Base-by-base conservation (phyloP, 2,329 filamentous ascomycete genomes). In the Bipolaris cookei region DNA sequence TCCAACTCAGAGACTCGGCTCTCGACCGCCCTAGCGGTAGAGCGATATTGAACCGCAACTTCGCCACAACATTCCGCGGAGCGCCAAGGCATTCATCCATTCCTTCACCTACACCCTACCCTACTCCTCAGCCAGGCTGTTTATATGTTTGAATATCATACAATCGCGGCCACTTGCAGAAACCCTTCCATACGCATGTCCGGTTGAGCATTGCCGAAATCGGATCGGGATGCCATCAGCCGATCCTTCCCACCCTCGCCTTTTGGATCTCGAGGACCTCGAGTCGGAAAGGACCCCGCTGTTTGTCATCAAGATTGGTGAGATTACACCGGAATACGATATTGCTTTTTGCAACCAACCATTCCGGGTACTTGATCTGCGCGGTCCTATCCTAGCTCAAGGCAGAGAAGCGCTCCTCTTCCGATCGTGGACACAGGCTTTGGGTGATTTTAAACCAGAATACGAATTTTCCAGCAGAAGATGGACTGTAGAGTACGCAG, bases 381-480 rank as follows among this genome's bases (percentile, higher is more conserved):
- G 42, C 14, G 38, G 56, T 34, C 16, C 20, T 5, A 46, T 71
- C 14, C 10, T 62, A 8, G 61, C 38, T 7, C 23, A 60, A 6
- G 43, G 55, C 14, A 52, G 59, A 11, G 35, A 52, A 25, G 64
- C 66, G 14, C 54, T 68, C 3, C 59, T 68, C 5, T 74, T 73
- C 47, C 61, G 67, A 39, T 65, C 70, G 3, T 73, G 71, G 70
- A 47, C 63, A 8, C 66, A 70, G 32, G 69, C 70, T 4, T 23
- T 68, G 3, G 47, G 58, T 6, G 43, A 51, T 18, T 66, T 56
- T 44, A 59, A 62, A 1, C 54, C 46, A 5, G 41, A 47, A 5
- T 52, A 66, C 49, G 53, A 63, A 5, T 70, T 72, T 20, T 56
- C 32, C 4, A 47, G 51, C 37, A 53, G 42, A 7, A 54, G 47